phyloP scores from a whole-genome alignment of 805 yeast genomes.

The Monosporozyma aerobia region DNA sequence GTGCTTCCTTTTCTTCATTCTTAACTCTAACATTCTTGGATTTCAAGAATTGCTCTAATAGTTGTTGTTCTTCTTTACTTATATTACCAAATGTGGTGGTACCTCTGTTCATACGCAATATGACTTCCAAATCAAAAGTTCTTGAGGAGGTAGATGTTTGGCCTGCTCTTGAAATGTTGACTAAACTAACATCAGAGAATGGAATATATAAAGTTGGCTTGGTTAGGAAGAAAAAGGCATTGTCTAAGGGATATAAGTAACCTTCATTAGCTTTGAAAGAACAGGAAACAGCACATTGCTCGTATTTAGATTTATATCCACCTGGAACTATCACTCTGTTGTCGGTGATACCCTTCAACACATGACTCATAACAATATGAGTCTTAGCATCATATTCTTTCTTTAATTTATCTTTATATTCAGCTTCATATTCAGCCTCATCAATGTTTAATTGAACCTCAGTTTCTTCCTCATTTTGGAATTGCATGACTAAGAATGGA shows the following conservation, averaged over 20 bases:
- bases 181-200: conserved; percentile 63
- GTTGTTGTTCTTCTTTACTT: conserved; percentile 78
- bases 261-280: conserved; percentile 95
- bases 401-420: conserved; percentile 68
- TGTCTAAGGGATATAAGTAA: conserved; percentile 83
- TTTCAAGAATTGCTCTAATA: conserved; percentile 65
- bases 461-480: conserved; percentile 80
- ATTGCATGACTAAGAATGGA: conserved; percentile 85
- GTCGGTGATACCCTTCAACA: conserved; percentile 83
- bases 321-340: conserved; percentile 82
- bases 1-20: conserved; percentile 85
- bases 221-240: conserved; percentile 81
- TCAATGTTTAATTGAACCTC: conserved; percentile 81
- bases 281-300: conserved; percentile 81
- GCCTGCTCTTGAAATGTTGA: conserved; percentile 85
- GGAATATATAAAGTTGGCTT: conserved; percentile 93
- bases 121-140: conserved; percentile 86
- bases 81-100: conserved; percentile 83
- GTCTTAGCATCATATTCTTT: conserved; percentile 73
- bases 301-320: conserved; percentile 61
- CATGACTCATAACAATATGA: conserved; percentile 76
- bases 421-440: conserved; percentile 68
- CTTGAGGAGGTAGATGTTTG: conserved; percentile 65
- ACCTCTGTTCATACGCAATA: conserved; percentile 52
- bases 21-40: conserved; percentile 71